Evolutionary conservation across 768 basidiomycete genomes (phyloP).

Genomic region (Trametes maxima): DNA sequence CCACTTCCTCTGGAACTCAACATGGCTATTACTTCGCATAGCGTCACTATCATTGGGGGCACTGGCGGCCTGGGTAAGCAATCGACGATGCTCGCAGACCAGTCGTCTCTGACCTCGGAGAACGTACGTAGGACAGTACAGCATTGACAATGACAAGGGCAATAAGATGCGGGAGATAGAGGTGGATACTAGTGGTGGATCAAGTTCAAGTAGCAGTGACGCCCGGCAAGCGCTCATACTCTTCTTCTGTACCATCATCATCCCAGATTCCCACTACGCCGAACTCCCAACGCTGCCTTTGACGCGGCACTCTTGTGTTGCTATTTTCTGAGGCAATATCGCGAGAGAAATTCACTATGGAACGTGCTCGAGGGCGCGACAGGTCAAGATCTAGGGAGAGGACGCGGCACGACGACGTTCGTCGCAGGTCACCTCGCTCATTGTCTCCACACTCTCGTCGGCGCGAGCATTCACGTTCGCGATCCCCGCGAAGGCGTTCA

Average conservation of each 20-base stretch:
- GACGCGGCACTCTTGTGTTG: too few relatives aligned
- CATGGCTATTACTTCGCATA: neutral
- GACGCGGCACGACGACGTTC: neutral
- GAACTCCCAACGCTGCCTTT: too few relatives aligned
- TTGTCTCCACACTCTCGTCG: conserved; percentile 1
- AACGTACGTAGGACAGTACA: conserved; percentile 1
- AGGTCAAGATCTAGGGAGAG: neutral
- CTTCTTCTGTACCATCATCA: too few relatives aligned
- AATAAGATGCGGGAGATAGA: too few relatives aligned
- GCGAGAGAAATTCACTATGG: too few relatives aligned
- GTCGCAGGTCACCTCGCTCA: neutral
- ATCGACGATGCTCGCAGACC: accelerated
- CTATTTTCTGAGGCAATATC: too few relatives aligned
- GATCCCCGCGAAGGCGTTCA: conserved; percentile 14
- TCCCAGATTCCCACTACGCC: too few relatives aligned
- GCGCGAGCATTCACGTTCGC: conserved; percentile 11
- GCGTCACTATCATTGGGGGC: conserved; percentile 5
- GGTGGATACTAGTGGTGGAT: too few relatives aligned
- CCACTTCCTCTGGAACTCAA: neutral
- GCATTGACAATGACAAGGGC: too few relatives aligned
- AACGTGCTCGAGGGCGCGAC: too few relatives aligned
- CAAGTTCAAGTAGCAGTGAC: too few relatives aligned
- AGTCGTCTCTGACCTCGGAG: neutral
- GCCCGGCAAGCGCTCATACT: too few relatives aligned
- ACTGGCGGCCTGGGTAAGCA: neutral